Percentiles rank a stretch among this genome's conserved stretches.
Conservation (phyloP, 352 stramenopile genomes). For the Pythium chondricola region DNA sequence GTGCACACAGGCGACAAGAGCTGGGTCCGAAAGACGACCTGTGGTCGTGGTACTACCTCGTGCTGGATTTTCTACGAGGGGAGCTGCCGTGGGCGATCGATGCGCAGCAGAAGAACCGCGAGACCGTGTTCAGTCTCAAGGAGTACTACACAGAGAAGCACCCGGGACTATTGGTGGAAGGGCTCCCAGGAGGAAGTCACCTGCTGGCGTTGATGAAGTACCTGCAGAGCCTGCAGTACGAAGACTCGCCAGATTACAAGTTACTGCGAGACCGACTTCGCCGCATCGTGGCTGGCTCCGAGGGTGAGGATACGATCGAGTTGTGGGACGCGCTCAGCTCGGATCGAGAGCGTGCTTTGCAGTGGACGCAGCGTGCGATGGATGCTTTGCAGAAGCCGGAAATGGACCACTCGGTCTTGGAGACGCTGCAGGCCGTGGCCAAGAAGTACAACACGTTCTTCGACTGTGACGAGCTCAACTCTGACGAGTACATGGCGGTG, state of each 20-base stretch:
- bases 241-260: slow-evolving; percentile 68
- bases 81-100: slow-evolving; percentile 79
- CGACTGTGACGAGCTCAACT: slow-evolving; percentile 32
- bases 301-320: slow-evolving; percentile 38
- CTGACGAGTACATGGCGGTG: slow-evolving; percentile 47
- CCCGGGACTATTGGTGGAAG: slow-evolving; percentile 62
- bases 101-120: slow-evolving; percentile 78
- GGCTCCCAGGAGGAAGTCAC: slow-evolving; percentile 55
- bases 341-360: slow-evolving; percentile 41
- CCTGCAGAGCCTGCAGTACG: slow-evolving; percentile 64
- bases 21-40: slow-evolving; percentile 82
- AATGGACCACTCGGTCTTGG: slow-evolving; percentile 22
- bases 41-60: slow-evolving; percentile 87
- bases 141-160: slow-evolving; percentile 79
- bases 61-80: slow-evolving; percentile 84
- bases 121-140: slow-evolving; percentile 75
- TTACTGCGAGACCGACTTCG: slow-evolving; percentile 30
- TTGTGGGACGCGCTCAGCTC: slow-evolving; percentile 37
- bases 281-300: slow-evolving; percentile 24
- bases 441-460: slow-evolving; percentile 83
- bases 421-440: slow-evolving; percentile 50
- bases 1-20: slow-evolving; percentile 70
- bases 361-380: slow-evolving; percentile 46
- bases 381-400: slow-evolving; percentile 41
- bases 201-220: slow-evolving; percentile 78